Conservation (phyloP, 495 filamentous ascomycete species). For the Hyaloscypha bicolor region DNA sequence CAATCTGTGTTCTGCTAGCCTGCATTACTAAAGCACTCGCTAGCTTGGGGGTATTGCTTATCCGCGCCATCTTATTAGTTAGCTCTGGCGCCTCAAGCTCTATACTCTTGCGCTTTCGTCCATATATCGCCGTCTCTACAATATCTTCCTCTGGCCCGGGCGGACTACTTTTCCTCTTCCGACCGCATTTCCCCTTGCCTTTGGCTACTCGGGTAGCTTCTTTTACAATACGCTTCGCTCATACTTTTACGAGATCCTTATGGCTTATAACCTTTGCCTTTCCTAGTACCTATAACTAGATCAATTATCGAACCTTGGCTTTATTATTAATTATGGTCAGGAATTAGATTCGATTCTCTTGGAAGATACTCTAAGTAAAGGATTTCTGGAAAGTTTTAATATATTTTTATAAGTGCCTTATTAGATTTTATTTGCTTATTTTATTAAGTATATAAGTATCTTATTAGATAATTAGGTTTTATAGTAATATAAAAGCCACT, state of each 20-base stretch:
- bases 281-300: constrained; percentile 21
- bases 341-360: constrained; percentile 9
- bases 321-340: constrained; percentile 12
- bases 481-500: constrained; percentile 31
- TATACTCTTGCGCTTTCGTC: constrained; percentile 34
- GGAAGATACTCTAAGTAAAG: neutral
- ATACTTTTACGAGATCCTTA: constrained; percentile 40
- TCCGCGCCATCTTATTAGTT: constrained; percentile 7
- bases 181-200: constrained; percentile 26
- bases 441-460: constrained; percentile 33
- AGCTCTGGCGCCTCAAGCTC: constrained; percentile 20
- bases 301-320: constrained; percentile 31
- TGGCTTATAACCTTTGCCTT: constrained; percentile 41
- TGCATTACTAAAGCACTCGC: constrained; percentile 20
- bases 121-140: constrained; percentile 29
- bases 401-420: constrained; percentile 31
- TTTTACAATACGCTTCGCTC: constrained; percentile 36
- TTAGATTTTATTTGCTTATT: constrained; percentile 33
- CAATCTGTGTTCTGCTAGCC: constrained; percentile 25
- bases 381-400: constrained; percentile 24
- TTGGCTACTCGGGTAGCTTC: constrained; percentile 27
- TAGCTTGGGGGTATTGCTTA: constrained; percentile 15
- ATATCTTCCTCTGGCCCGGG: constrained; percentile 24
- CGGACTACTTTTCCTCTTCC: constrained; percentile 21
- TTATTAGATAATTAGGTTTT: constrained; percentile 33